Evolutionary conservation across 2,329 filamentous ascomycete genomes (phyloP).

Genomic region (Fusarium nelsonii): DNA sequence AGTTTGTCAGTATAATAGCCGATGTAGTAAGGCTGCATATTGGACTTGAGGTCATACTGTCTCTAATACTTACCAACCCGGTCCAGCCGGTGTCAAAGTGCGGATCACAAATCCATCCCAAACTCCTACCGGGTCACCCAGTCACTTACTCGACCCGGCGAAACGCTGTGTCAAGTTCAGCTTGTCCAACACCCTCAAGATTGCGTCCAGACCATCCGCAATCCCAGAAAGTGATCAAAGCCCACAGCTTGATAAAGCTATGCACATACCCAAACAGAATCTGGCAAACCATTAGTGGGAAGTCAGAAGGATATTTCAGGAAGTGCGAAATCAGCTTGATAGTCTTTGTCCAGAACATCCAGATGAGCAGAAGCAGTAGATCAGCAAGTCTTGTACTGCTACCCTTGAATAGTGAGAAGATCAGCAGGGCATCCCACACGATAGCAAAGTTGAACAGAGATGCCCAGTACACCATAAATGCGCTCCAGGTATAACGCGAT

Average conservation of each 20-base stretch:
- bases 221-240: slow-evolving; percentile 64
- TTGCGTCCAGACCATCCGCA: slow-evolving; percentile 54
- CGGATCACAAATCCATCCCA: neutral
- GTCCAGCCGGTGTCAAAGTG: neutral
- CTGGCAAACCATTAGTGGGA: slow-evolving; percentile 62
- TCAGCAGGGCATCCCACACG: slow-evolving; percentile 62
- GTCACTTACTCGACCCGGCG: neutral
- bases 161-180: slow-evolving; percentile 28
- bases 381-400: neutral
- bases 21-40: too few species aligned
- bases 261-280: slow-evolving; percentile 70
- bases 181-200: slow-evolving; percentile 44
- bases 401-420: slow-evolving; percentile 47
- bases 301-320: slow-evolving; percentile 62
- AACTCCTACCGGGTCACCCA: neutral
- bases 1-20: too few species aligned
- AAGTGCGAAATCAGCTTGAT: slow-evolving; percentile 69
- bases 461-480: slow-evolving; percentile 68
- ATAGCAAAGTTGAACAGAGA: slow-evolving; percentile 68
- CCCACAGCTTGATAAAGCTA: slow-evolving; percentile 68
- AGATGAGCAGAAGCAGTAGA: slow-evolving; percentile 49
- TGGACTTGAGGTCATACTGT: too few species aligned
- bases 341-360: slow-evolving; percentile 67
- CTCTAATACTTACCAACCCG: neutral
- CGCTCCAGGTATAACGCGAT: slow-evolving; percentile 56